phyloP scores from a whole-genome alignment of 768 basidiomycete species.

The Rhizopogon roseolus region DNA sequence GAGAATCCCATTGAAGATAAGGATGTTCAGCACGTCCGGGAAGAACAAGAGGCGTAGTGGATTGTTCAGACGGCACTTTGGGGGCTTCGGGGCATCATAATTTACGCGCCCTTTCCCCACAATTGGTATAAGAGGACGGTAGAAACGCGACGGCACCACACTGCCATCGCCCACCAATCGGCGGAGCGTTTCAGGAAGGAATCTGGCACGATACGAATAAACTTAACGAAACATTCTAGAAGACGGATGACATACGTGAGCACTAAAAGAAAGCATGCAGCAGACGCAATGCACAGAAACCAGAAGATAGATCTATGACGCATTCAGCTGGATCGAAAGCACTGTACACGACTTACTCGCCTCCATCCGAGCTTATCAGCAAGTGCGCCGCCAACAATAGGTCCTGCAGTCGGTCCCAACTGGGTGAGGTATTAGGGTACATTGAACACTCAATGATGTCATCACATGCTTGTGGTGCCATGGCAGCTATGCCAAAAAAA shows the following conservation, averaged over 20 bases:
- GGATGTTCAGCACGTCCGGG: constrained; percentile 33
- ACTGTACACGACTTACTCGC: constrained; percentile 19
- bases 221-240: constrained; percentile 15
- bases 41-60: constrained; percentile 33
- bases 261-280: constrained; percentile 41
- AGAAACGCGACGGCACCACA: constrained; percentile 17
- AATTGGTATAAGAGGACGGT: constrained; percentile 22
- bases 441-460: no score
- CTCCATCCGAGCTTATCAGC: constrained; percentile 57
- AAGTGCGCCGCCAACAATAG: constrained; percentile 45
- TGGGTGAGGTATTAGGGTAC: constrained; percentile 9
- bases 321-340: neutral
- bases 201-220: constrained; percentile 26
- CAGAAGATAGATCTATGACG: constrained; percentile 51
- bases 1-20: constrained; percentile 49
- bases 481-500: constrained; percentile 61
- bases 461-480: constrained; percentile 55
- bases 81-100: neutral
- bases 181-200: constrained; percentile 17
- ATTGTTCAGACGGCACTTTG: constrained; percentile 27
- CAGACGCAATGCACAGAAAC: constrained; percentile 51
- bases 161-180: constrained; percentile 26
- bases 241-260: constrained; percentile 34
- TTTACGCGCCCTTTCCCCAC: constrained; percentile 18
- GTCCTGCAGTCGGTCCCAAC: constrained; percentile 47